A percentile compares a stretch with the other conserved stretches of the same genome.
Evolutionary conservation across 805 yeast species (phyloP).

Genomic region (Nakazawaea ernobii): DNA sequence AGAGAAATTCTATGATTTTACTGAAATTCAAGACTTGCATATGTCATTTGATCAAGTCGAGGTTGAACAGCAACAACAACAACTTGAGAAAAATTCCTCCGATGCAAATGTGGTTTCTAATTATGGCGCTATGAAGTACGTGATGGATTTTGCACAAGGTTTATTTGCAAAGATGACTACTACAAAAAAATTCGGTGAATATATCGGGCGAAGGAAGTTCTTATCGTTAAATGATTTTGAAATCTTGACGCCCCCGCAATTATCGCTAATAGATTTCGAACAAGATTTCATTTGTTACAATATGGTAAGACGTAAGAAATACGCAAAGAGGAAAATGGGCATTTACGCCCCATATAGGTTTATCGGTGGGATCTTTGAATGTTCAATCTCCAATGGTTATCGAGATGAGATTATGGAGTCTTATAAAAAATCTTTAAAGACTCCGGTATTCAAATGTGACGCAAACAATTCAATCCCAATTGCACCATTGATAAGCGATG

Average conservation of each 20-base stretch:
- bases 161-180: neutral
- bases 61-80: neutral
- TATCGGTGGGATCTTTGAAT: conserved; percentile 60
- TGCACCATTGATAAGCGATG: conserved; percentile 56
- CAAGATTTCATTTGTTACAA: conserved; percentile 43
- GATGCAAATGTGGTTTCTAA: neutral
- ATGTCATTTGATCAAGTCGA: neutral
- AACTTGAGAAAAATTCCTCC: neutral
- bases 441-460: conserved; percentile 27
- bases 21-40: neutral
- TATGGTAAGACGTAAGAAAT: conserved; percentile 51
- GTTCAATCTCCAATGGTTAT: conserved; percentile 29
- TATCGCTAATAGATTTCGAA: conserved; percentile 4
- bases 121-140: neutral
- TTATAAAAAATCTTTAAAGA: conserved; percentile 11
- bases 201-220: conserved; percentile 4
- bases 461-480: conserved; percentile 35
- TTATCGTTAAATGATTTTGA: conserved; percentile 5
- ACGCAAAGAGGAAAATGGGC: conserved; percentile 37
- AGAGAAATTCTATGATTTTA: neutral
- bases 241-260: conserved; percentile 3
- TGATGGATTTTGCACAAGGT: conserved; percentile 10
- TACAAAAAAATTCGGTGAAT: neutral
- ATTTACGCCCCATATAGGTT: conserved; percentile 50
- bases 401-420: conserved; percentile 17